Evolutionary conservation across 2,329 filamentous ascomycete genomes (phyloP), one percentile per base, ranked within the genome.

Genomic region (Sporothrix pseudoabietina): DNA sequence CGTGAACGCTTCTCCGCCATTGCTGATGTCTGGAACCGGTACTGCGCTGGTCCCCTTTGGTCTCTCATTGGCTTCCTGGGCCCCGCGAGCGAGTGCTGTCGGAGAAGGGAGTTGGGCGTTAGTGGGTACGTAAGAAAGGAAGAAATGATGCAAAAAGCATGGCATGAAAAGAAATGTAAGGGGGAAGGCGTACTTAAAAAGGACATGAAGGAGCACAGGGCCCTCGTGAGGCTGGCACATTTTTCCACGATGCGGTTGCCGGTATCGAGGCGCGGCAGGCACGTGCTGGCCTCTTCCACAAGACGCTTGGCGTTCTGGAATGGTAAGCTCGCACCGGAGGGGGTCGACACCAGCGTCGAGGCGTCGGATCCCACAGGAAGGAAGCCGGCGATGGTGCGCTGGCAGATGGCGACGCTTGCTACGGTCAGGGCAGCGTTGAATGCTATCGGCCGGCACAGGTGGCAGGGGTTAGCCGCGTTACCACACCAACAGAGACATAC

Each of bases 401-500:
- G 54, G 54, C 54, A 57, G 54, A 57, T 30, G 26, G 26, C 54
- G 10, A 57, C 26, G 54, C 54, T 57, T 57, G 54, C 54, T n/a
- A 57, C 12, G 54, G 54, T 57, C 54, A 57, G 54, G 16, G 54
- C 54, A 4, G 54, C 54, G 54, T 57, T 57, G 54, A 57, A 30
- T 10, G 54, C 54, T 55, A 55, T 55, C 52, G 52, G 52, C 52
- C 52, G 52, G 52, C 52, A 55, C 41, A 44, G 41, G 41, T 44
- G 41, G 41, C 41, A 44, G 52, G 52, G 52, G 26, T 55, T 55
- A 55, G 52, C 14, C 52, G 22, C 22, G 52, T 55, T 55, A 7
- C 52, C 52, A 55, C 52, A 26, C 1, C 3, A 55, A 55, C 22
- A 55, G 52, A 55, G 52, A 44, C 41, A 12, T 44, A 44, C 7